These are phyloP conservation scores for Aspergillus tanneri DNA, from an alignment of 2,329 filamentous ascomycete genomes.

Conservation along the genomic window DNA sequence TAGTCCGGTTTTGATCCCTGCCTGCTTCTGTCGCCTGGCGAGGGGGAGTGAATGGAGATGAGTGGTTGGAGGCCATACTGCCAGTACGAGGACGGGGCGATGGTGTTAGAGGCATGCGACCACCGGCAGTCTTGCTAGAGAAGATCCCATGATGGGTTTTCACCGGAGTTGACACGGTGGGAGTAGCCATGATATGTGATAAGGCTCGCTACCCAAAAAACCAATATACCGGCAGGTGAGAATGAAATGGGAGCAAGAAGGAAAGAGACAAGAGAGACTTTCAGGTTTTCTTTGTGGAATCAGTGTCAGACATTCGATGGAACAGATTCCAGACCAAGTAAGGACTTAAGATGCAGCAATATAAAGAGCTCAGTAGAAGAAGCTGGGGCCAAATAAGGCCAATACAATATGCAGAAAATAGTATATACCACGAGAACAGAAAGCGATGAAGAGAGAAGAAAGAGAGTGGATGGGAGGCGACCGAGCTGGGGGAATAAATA, in stretches of 20 bases:
- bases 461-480: constrained; percentile 28
- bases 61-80: constrained; percentile 52
- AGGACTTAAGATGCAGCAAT: constrained; percentile 16
- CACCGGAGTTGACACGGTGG: constrained; percentile 80
- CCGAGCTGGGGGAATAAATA: constrained; percentile 40
- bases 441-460: constrained; percentile 19
- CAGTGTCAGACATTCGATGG: constrained; percentile 11
- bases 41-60: constrained; percentile 75
- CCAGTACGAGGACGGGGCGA: constrained; percentile 70
- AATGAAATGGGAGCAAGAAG: too few relatives aligned
- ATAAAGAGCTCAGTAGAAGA: constrained; percentile 22
- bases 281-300: too few relatives aligned
- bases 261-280: constrained; percentile 24
- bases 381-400: constrained; percentile 21
- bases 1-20: constrained; percentile 63
- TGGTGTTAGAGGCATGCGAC: constrained; percentile 89
- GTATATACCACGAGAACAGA: constrained; percentile 23
- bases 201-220: constrained; percentile 1
- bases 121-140: constrained; percentile 86
- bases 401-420: constrained; percentile 35
- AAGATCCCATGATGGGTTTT: constrained; percentile 95
- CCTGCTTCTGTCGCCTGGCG: constrained; percentile 57
- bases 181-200: constrained; percentile 69
- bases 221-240: background rate
- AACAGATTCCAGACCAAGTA: constrained; percentile 11